Evolutionary conservation across 2,329 filamentous ascomycete species (phyloP), one percentile per base, ranked within the genome.

Genomic region (Aspergillus sp.): DNA sequence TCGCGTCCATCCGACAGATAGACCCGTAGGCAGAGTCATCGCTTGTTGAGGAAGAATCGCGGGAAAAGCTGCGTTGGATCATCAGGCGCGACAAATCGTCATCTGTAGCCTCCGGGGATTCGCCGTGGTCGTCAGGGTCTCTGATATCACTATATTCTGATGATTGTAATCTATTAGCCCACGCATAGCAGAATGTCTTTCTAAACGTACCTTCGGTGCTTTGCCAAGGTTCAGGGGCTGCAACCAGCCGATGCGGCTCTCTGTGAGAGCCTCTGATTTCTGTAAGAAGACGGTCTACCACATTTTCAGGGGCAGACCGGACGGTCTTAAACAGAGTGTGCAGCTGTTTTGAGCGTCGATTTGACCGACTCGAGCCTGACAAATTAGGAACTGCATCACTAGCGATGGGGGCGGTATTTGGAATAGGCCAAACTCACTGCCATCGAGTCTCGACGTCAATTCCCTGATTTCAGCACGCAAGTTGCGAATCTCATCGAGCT

Each of bases 401-500:
- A 31, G 27, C 27, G 9, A 31, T 9, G 27, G 27, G 27, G 27
- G 3, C 27, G 27, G 27, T 41, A 44, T 21, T 27, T 48, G 14
- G 8, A 46, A 33, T 14, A n/a, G 1, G 15, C 9, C 17, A 31
- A 37, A 21, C 44, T 69, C 66, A 61, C 68, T 63, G 25, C 62
- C 64, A 31, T 68, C 64, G 17, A 75, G 64, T 51, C 64, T 65
- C 5, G 52, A 52, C 2, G 65, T 64, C 19, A 75, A 59, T 19
- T 73, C 67, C 14, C 67, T 65, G 56, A 75, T 75, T 57, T 75
- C 72, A 47, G 62, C 60, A 8, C 72, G 68, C 51, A 75, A 49
- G 54, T 72, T 72, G 19, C 63, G 63, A 44, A 75, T 75, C 60
- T 75, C 73, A 23, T 75, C 73, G 9, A 70, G 67, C 43, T 75